Evolutionary conservation across 441 rosid genomes (phyloP).

Genomic region (Pelargonium citronellum): DNA sequence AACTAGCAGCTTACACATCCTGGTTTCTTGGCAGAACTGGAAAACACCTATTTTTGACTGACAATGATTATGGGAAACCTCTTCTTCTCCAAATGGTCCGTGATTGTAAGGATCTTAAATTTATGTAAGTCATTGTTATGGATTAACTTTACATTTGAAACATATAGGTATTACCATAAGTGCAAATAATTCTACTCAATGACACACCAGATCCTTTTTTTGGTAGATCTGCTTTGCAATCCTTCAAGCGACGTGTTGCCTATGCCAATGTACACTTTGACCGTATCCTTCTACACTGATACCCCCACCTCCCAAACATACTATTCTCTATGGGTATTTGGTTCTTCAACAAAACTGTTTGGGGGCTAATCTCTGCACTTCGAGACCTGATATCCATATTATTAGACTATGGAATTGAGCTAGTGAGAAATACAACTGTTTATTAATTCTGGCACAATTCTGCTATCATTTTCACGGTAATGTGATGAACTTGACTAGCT

Average conservation of each 20-base stretch:
- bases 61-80: constrained; percentile 45
- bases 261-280: constrained; percentile 78
- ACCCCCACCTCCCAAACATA: not conserved
- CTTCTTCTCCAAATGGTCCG: constrained; percentile 70
- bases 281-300: constrained; percentile 49
- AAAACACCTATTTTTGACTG: constrained; percentile 71
- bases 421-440: not conserved
- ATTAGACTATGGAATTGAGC: not conserved
- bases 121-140: constrained; percentile 52
- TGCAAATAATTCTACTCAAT: constrained; percentile 10
- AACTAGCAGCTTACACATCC: constrained; percentile 43
- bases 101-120: constrained; percentile 63
- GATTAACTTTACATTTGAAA: not conserved
- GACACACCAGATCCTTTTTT: constrained; percentile 20
- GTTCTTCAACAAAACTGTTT: not conserved
- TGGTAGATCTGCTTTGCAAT: constrained; percentile 71
- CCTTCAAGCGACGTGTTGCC: constrained; percentile 67
- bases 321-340: not conserved
- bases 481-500: constrained; percentile 36
- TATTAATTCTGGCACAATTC: not conserved
- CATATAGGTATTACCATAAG: constrained; percentile 10
- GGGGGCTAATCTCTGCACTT: not conserved
- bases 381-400: not conserved
- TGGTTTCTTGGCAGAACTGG: constrained; percentile 78
- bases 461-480: not conserved